Percentiles rank a stretch among this genome's conserved stretches.
Evolutionary conservation across 805 yeast genomes (phyloP).

Genomic region (Lipomyces yamadae): DNA sequence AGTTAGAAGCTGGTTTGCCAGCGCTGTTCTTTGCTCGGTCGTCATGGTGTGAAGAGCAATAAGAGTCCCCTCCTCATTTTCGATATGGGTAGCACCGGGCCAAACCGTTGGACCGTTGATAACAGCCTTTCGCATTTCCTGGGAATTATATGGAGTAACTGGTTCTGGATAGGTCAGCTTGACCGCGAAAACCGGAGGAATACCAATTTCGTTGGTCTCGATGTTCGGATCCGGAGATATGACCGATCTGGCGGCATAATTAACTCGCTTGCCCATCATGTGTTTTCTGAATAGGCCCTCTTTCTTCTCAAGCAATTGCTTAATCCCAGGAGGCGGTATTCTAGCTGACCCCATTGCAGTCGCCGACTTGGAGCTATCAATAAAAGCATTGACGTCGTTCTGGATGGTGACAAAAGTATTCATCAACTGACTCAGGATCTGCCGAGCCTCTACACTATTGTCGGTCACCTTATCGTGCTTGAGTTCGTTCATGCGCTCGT

Average conservation of each 20-base stretch:
- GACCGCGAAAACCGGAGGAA: slow-evolving; percentile 97
- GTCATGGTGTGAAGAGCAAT: slow-evolving; percentile 87
- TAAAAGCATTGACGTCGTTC: slow-evolving; percentile 90
- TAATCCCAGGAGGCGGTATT: slow-evolving; percentile 89
- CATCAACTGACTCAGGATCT: slow-evolving; percentile 78
- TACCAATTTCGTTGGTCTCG: slow-evolving; percentile 97
- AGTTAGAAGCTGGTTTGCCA: slow-evolving; percentile 92
- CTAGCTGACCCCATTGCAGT: slow-evolving; percentile 64
- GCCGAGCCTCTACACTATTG: slow-evolving; percentile 40
- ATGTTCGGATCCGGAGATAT: slow-evolving; percentile 98
- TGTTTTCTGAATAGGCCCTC: slow-evolving; percentile 98
- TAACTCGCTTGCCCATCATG: slow-evolving; percentile 99
- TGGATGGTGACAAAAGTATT: slow-evolving; percentile 94
- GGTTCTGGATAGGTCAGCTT: slow-evolving; percentile 98
- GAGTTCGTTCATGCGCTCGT: slow-evolving; percentile 73
- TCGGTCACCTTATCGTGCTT: slow-evolving; percentile 56
- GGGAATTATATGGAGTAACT: slow-evolving; percentile 87
- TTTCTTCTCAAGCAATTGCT: slow-evolving; percentile 96
- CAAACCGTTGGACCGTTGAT: slow-evolving; percentile 96
- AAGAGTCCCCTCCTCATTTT: slow-evolving; percentile 90
- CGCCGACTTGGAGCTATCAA: slow-evolving; percentile 89
- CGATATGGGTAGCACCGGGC: slow-evolving; percentile 98
- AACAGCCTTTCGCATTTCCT: slow-evolving; percentile 90
- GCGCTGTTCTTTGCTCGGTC: slow-evolving; percentile 88
- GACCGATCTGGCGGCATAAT: slow-evolving; percentile 97